Percentiles rank a stretch among this genome's conserved stretches.
Evolutionary conservation across 2,329 filamentous ascomycete species (phyloP).

Genomic region (Penicillium hordei): DNA sequence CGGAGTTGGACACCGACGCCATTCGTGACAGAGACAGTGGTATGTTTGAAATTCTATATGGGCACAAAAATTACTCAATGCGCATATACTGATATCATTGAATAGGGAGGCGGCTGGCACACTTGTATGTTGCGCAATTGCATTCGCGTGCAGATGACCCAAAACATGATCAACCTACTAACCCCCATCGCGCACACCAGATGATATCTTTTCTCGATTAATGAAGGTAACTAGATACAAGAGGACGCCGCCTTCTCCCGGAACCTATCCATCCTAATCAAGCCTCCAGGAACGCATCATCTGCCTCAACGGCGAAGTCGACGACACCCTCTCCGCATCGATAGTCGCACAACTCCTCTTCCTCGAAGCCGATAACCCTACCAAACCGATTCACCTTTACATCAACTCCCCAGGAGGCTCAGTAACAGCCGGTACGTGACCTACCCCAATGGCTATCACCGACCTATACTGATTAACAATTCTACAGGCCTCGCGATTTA

Average conservation of each 20-base stretch:
- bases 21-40: constrained; percentile 56
- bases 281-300: constrained; percentile 80
- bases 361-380: constrained; percentile 93
- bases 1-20: constrained; percentile 53
- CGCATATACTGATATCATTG: constrained; percentile 21
- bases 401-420: constrained; percentile 96
- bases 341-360: constrained; percentile 95
- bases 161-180: constrained; percentile 7
- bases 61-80: neutral
- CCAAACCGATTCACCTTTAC: constrained; percentile 95
- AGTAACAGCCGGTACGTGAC: constrained; percentile 68
- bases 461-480: neutral
- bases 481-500: constrained; percentile 71
- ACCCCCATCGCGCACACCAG: constrained; percentile 44
- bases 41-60: constrained; percentile 40
- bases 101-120: constrained; percentile 71
- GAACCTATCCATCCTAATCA: constrained; percentile 17
- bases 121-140: constrained; percentile 60
- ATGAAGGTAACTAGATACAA: constrained; percentile 58
- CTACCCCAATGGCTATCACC: neutral
- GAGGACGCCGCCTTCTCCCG: constrained; percentile 17
- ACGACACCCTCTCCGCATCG: constrained; percentile 86
- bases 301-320: constrained; percentile 86
- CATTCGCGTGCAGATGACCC: constrained; percentile 11
- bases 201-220: constrained; percentile 79